Percentiles rank a stretch among this genome's conserved stretches.
These are phyloP conservation scores for Colletotrichum cordylinicola DNA, from an alignment of 2,329 filamentous ascomycete genomes.

Conservation along the genomic window DNA sequence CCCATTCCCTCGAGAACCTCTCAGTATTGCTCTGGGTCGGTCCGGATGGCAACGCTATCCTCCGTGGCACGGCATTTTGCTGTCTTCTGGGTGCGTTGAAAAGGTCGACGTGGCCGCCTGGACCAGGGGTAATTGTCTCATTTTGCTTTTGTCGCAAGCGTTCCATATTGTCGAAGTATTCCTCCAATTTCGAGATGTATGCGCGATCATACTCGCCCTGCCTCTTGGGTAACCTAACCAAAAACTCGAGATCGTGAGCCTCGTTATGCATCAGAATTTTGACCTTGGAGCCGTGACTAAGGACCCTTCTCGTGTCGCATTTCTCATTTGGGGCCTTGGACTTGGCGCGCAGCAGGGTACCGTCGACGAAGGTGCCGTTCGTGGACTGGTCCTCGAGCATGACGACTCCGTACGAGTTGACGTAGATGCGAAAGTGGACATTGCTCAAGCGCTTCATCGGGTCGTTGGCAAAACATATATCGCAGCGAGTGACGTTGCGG, in stretches of 20 bases:
- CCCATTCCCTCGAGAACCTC: slow-evolving; percentile 70
- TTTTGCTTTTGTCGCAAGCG: slow-evolving; percentile 37
- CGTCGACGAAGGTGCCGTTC: slow-evolving; percentile 92
- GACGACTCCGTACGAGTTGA: slow-evolving; percentile 83
- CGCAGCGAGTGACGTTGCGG: slow-evolving; percentile 73
- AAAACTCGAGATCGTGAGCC: slow-evolving; percentile 72
- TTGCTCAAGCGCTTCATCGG: slow-evolving; percentile 82
- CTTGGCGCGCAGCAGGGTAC: slow-evolving; percentile 61
- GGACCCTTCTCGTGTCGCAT: slow-evolving; percentile 60
- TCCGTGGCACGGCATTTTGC: slow-evolving; percentile 12
- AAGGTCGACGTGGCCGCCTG: slow-evolving; percentile 49
- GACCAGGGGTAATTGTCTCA: slow-evolving; percentile 52
- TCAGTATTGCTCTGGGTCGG: slow-evolving; percentile 37
- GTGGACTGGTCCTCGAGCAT: slow-evolving; percentile 96
- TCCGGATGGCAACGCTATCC: slow-evolving; percentile 22
- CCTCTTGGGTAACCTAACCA: slow-evolving; percentile 82
- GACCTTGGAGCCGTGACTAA: slow-evolving; percentile 76
- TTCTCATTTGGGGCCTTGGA: slow-evolving; percentile 38
- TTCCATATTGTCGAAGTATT: slow-evolving; percentile 60
- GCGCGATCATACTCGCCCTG: slow-evolving; percentile 69
- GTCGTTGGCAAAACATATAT: slow-evolving; percentile 73
- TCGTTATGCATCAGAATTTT: slow-evolving; percentile 65
- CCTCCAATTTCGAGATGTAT: slow-evolving; percentile 73
- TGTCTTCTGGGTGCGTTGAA: slow-evolving; percentile 27
- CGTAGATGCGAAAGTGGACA: slow-evolving; percentile 91